Evolutionary conservation across 2,329 filamentous ascomycete species (phyloP), one percentile per base, ranked within the genome.

Genomic region (Ceratocystis papillata): DNA sequence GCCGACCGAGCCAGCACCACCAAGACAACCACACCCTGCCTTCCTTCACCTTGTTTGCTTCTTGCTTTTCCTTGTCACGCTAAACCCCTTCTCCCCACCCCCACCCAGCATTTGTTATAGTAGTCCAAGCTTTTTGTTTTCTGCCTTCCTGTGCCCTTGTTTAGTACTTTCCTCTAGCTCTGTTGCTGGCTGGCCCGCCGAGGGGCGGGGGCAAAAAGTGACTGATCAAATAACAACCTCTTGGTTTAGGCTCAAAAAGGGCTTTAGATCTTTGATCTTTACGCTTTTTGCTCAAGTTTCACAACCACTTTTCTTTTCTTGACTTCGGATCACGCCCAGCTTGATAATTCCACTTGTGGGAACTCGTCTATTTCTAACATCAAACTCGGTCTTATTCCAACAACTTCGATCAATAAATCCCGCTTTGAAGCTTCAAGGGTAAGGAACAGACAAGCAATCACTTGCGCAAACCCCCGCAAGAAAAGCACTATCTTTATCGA

Each of bases 21-120:
- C 48, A 53, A 15, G 20, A 20, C 48, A 25, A 15, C n/a, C 20
- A 15, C 3, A 10, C 17, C 15, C 17, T 50, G n/a, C 48, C 48
- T 53, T 53, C 48, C 48, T 53, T 53, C 48, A 53, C 48, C 8
- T 53, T 28, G 48, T 53, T 53, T 28, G 48, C 22, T 15, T 53
- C 10, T 20, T 20, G 46, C 46, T 48, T 20, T n/a, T 53, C 8
- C 48, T 53, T 28, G 48, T 53, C 48, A 22, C 22, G 22, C 48
- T 53, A 25, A 15, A 17, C 15, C 20, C 48, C 20, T 22, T 22
- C 46, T 22, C 48, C 48, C 20, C 48, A 53, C 20, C 48, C 48
- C 22, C 22, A 53, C 22, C 48, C 10, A 41, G 12, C 37, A 41
- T 53, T 53, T 28, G 48, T 28, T 28, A 2, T 53, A 22, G 48